Percentiles rank a stretch among this genome's conserved stretches.
Conservation (phyloP, 164 flowering plant species). For the Pachysandra terminalis region DNA sequence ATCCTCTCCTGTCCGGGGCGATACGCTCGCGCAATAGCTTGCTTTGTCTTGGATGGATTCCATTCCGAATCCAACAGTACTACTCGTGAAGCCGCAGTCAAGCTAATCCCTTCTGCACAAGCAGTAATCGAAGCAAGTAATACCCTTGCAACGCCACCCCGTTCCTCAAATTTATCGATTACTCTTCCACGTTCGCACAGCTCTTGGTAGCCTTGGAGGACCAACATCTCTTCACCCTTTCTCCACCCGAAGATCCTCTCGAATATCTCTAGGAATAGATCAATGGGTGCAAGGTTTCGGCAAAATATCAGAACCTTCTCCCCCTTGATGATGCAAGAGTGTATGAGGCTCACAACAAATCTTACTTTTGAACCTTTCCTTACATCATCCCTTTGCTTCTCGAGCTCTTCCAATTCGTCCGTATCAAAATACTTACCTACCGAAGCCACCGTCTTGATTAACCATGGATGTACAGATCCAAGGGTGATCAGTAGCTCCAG, state of each 20-base stretch:
- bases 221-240: conserved; percentile 61
- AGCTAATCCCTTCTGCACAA: conserved; percentile 88
- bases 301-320: conserved; percentile 88
- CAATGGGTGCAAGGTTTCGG: conserved; percentile 81
- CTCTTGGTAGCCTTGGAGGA: conserved; percentile 81
- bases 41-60: conserved; percentile 98
- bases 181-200: conserved; percentile 67
- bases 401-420: conserved; percentile 46
- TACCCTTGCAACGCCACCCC: conserved; percentile 51
- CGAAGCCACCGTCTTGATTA: conserved; percentile 57
- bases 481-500: conserved; percentile 74
- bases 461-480: conserved; percentile 85
- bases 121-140: conserved; percentile 84
- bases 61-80: conserved; percentile 88
- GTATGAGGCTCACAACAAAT: conserved; percentile 76
- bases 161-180: conserved; percentile 82
- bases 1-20: conserved; percentile 91
- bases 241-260: conserved; percentile 61
- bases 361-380: conserved; percentile 71
- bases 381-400: conserved; percentile 39
- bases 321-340: conserved; percentile 40
- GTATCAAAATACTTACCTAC: conserved; percentile 37
- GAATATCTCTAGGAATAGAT: conserved; percentile 57
- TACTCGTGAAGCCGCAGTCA: conserved; percentile 97
- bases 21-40: conserved; percentile 94